Conservation (phyloP, 2,329 filamentous ascomycete genomes). For the Chlorencoelia australis region DNA sequence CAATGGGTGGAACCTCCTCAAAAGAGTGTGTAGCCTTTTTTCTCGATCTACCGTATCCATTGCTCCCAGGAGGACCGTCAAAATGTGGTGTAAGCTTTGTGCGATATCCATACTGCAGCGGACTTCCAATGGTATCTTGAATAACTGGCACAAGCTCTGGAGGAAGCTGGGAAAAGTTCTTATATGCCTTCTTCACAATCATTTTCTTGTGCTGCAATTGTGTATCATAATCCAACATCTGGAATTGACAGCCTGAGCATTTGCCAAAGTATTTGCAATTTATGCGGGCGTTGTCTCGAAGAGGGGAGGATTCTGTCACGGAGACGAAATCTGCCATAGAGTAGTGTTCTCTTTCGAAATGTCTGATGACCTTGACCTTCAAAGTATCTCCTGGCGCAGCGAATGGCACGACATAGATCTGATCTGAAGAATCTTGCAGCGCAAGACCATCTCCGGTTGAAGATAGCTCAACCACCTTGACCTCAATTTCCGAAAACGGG, state of each 20-base stretch:
- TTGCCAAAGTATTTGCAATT: slow-evolving; percentile 77
- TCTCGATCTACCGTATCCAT: too few species aligned
- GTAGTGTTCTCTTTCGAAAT: slow-evolving; percentile 56
- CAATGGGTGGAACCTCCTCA: slow-evolving; percentile 63
- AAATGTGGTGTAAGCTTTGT: slow-evolving; percentile 98
- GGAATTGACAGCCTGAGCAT: slow-evolving; percentile 92
- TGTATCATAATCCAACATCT: slow-evolving; percentile 85
- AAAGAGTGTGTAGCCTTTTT: slow-evolving; percentile 47
- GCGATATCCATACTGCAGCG: slow-evolving; percentile 84
- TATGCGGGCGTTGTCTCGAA: slow-evolving; percentile 68
- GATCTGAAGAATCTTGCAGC: slow-evolving; percentile 49
- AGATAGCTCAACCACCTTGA: slow-evolving; percentile 73
- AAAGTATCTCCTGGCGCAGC: slow-evolving; percentile 75
- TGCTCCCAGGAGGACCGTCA: slow-evolving; percentile 55
- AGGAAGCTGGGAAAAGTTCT: slow-evolving; percentile 78
- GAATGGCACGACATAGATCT: slow-evolving; percentile 82
- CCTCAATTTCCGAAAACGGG: slow-evolving; percentile 64
- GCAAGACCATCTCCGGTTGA: slow-evolving; percentile 90
- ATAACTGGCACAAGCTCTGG: slow-evolving; percentile 66
- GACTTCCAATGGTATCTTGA: slow-evolving; percentile 78
- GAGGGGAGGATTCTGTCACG: slow-evolving; percentile 60
- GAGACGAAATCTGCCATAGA: slow-evolving; percentile 74
- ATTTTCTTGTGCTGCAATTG: slow-evolving; percentile 77
- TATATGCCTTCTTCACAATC: slow-evolving; percentile 85
- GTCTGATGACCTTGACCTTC: slow-evolving; percentile 67